Evolutionary conservation across 768 basidiomycete species (phyloP).

Genomic region (Porphyrellus cyaneotinctus): DNA sequence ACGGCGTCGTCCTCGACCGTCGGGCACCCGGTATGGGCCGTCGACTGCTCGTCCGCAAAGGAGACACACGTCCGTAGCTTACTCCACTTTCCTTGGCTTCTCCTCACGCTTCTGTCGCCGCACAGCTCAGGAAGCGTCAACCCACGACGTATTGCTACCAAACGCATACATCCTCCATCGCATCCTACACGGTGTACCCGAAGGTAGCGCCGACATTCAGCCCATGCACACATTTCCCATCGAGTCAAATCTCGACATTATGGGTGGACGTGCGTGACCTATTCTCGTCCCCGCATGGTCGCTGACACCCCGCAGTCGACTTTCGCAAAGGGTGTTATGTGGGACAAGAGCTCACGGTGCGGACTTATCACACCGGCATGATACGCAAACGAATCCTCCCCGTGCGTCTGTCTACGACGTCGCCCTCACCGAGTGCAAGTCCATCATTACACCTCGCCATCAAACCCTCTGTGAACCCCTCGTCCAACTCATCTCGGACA

Average conservation of each 20-base stretch:
- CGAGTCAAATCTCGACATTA: conserved; percentile 91
- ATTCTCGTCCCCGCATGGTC: neutral
- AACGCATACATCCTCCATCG: conserved; percentile 76
- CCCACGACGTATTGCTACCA: conserved; percentile 48
- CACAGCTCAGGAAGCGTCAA: conserved; percentile 50
- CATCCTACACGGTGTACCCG: conserved; percentile 80
- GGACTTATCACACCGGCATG: conserved; percentile 92
- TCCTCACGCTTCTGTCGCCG: conserved; percentile 4
- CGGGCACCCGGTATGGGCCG: conserved; percentile 77
- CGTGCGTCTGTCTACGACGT: conserved; percentile 47
- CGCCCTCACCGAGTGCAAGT: conserved; percentile 11
- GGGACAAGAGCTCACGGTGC: conserved; percentile 94
- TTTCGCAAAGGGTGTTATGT: conserved; percentile 98
- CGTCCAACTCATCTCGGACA: conserved; percentile 24
- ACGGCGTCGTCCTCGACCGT: conserved; percentile 54
- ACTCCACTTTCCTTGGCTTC: neutral
- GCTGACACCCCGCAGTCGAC: conserved; percentile 57
- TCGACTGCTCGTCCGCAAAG: conserved; percentile 66
- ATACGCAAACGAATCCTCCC: conserved; percentile 89
- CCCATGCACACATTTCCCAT: conserved; percentile 84
- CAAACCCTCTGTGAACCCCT: conserved; percentile 19
- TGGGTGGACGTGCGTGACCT: conserved; percentile 76
- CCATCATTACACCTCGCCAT: conserved; percentile 23
- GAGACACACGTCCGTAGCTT: conserved; percentile 63
- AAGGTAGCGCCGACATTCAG: conserved; percentile 73